These are phyloP conservation scores for Suhomyces wounanorum DNA, from an alignment of 1,139 yeast species.

Conservation along the genomic window DNA sequence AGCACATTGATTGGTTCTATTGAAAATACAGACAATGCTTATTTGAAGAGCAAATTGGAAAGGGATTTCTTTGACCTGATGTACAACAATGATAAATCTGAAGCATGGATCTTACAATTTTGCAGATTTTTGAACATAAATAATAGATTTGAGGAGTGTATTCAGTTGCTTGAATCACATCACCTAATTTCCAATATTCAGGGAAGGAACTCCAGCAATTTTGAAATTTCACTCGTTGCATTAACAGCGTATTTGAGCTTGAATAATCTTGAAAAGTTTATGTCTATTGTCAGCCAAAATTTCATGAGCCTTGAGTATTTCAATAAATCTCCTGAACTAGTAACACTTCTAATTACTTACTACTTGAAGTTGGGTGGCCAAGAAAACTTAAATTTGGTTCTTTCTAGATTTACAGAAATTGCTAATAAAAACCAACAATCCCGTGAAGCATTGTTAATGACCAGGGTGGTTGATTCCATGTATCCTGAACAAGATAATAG, in stretches of 20 bases:
- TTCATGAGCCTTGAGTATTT: conserved; percentile 14
- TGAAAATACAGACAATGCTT: conserved; percentile 22
- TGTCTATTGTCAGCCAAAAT: conserved; percentile 18
- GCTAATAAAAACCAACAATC: conserved; percentile 17
- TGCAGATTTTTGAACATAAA: conserved; percentile 21
- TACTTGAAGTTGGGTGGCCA: conserved; percentile 18
- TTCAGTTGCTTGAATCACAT: conserved; percentile 14
- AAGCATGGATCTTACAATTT: conserved; percentile 24
- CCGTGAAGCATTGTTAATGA: conserved; percentile 22
- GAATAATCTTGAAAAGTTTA: conserved; percentile 19
- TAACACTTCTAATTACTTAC: conserved; percentile 27
- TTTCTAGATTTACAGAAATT: conserved; percentile 20
- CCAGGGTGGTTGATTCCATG: conserved; percentile 25
- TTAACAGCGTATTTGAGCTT: conserved; percentile 20
- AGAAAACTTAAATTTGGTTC: conserved; percentile 21
- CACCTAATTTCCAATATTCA: conserved; percentile 4
- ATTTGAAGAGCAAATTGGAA: conserved; percentile 21
- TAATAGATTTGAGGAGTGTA: conserved; percentile 12
- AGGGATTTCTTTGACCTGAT: conserved; percentile 16
- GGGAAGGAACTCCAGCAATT: conserved; percentile 6
- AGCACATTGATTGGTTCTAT: conserved; percentile 17
- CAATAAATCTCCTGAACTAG: conserved; percentile 19
- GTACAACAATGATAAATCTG: conserved; percentile 14
- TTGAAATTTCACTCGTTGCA: conserved; percentile 15
- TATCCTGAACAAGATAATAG: conserved; percentile 2